Evolutionary conservation across 768 basidiomycete genomes (phyloP).

Genomic region (Hypholoma fasciculare): DNA sequence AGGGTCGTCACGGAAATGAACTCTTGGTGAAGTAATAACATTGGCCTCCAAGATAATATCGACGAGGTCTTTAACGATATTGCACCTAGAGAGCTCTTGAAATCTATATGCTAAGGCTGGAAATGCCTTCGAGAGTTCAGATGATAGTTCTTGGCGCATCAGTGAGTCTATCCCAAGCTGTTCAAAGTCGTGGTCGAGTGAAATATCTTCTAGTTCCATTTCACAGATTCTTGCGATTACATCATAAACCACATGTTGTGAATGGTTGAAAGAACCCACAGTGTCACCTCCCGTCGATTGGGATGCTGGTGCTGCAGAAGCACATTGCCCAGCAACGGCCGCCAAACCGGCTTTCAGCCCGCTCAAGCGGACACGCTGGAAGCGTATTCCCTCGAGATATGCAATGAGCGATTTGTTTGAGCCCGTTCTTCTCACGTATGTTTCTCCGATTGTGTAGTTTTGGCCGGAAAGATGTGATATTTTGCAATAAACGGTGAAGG

Average conservation of each 20-base stretch:
- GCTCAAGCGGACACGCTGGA: slow-evolving; percentile 53
- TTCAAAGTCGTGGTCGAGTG: slow-evolving; percentile 42
- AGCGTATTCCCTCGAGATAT: slow-evolving; percentile 54
- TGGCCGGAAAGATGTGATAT: slow-evolving; percentile 43
- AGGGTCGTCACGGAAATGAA: not conserved
- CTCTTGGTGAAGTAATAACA: not conserved
- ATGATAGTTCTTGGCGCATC: slow-evolving; percentile 57
- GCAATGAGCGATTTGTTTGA: slow-evolving; percentile 48
- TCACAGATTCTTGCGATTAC: slow-evolving; percentile 44
- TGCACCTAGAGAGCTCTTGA: slow-evolving; percentile 29
- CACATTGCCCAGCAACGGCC: slow-evolving; percentile 25
- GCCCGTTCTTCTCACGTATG: slow-evolving; percentile 43
- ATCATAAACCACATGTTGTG: slow-evolving; percentile 27
- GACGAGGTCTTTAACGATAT: slow-evolving; percentile 36
- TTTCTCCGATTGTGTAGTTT: slow-evolving; percentile 49
- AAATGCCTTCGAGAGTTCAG: slow-evolving; percentile 35
- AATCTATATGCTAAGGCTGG: slow-evolving; percentile 29
- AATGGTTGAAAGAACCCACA: not conserved
- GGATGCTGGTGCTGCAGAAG: not conserved
- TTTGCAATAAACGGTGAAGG: slow-evolving; percentile 55
- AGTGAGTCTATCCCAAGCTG: slow-evolving; percentile 66
- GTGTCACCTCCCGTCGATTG: not conserved
- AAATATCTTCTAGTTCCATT: slow-evolving; percentile 31
- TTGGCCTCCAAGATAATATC: slow-evolving; percentile 19
- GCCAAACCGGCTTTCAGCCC: slow-evolving; percentile 48